phyloP scores from a whole-genome alignment of 2,329 filamentous ascomycete species.

The Monosporascus sp. region DNA sequence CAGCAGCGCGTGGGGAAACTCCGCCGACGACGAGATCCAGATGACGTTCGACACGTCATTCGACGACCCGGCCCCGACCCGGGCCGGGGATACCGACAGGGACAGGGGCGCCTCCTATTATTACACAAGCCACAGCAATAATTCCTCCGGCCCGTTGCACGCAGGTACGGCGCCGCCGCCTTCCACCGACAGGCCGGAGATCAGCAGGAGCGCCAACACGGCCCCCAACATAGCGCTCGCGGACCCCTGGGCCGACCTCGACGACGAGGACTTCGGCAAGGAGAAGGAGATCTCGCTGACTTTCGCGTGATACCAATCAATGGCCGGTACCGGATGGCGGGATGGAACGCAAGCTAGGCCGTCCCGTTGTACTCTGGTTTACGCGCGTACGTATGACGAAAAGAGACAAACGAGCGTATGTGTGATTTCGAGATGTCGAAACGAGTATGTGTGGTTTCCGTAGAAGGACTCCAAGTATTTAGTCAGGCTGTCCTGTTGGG shows the following conservation, averaged over 20 bases:
- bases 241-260: constrained; percentile 66
- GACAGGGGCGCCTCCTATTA: too few species aligned
- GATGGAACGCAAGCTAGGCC: too few species aligned
- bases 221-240: constrained; percentile 44
- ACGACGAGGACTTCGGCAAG: constrained; percentile 60
- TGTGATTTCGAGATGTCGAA: too few species aligned
- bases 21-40: constrained; percentile 48
- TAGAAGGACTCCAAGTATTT: too few species aligned
- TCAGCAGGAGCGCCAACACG: constrained; percentile 40
- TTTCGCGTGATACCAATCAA: constrained; percentile 52
- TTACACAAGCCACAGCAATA: too few species aligned
- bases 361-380: too few species aligned
- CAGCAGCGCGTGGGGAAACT: constrained; percentile 13
- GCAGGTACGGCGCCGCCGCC: constrained; percentile 8
- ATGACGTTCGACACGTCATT: constrained; percentile 70
- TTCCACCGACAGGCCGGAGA: constrained; percentile 32
- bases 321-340: not conserved
- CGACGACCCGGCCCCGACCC: constrained; percentile 30
- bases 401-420: too few species aligned
- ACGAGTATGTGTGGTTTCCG: too few species aligned
- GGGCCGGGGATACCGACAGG: constrained; percentile 20
- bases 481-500: too few species aligned
- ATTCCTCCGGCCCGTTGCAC: too few species aligned
- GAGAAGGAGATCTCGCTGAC: constrained; percentile 77
- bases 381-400: too few species aligned